phyloP scores from a whole-genome alignment of 2,329 filamentous ascomycete genomes.

The Alternaria infectoria region DNA sequence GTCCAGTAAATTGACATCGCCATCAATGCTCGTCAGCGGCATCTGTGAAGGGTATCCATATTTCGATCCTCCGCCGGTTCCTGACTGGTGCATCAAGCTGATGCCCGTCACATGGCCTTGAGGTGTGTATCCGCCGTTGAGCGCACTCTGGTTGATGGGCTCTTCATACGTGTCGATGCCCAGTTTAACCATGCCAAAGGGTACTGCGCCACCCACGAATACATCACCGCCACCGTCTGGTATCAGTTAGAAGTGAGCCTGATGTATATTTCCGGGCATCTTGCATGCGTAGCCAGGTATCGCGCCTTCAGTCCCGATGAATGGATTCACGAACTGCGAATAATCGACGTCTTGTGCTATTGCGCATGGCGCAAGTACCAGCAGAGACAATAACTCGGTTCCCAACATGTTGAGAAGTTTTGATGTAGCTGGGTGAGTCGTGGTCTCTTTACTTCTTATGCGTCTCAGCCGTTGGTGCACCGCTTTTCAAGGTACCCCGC shows the following conservation, averaged over 20 bases:
- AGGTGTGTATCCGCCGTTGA: constrained; percentile 52
- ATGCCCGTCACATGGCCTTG: constrained; percentile 49
- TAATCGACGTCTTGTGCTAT: constrained; percentile 35
- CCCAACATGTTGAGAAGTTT: not conserved
- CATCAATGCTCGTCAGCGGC: constrained; percentile 49
- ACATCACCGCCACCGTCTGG: constrained; percentile 50
- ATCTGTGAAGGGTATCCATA: constrained; percentile 53
- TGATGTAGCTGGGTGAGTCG: not conserved
- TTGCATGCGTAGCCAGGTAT: constrained; percentile 48
- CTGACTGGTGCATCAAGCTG: constrained; percentile 49
- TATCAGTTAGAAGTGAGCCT: constrained; percentile 1
- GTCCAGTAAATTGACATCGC: constrained; percentile 51
- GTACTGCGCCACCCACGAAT: constrained; percentile 47
- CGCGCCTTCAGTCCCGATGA: constrained; percentile 57
- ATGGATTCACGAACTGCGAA: constrained; percentile 51
- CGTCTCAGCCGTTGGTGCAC: not conserved
- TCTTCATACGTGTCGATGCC: constrained; percentile 50
- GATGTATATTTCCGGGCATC: not conserved
- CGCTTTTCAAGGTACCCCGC: constrained; percentile 19
- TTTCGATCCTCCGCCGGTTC: constrained; percentile 44
- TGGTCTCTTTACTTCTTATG: not conserved
- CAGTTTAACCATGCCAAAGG: constrained; percentile 51
- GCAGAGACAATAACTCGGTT: not conserved
- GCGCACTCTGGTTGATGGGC: constrained; percentile 42
- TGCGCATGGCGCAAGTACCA: not conserved